These are phyloP conservation scores for Saturnispora bothae DNA, from an alignment of 805 yeast species.

Conservation along the genomic window DNA sequence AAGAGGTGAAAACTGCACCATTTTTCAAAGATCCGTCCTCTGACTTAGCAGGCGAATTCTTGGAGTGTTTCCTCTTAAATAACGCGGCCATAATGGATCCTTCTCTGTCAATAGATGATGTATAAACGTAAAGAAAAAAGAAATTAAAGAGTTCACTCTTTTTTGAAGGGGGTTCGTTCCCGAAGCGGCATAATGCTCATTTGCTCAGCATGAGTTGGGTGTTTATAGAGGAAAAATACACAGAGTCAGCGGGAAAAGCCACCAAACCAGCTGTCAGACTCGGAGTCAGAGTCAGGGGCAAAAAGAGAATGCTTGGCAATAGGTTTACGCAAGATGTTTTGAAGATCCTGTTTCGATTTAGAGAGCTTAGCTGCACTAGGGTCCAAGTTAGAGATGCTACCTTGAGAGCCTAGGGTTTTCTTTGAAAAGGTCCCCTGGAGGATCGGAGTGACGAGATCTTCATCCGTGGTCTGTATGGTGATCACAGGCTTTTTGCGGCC, in stretches of 20 bases:
- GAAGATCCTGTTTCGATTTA: not conserved
- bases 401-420: slow-evolving; percentile 11
- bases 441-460: slow-evolving; percentile 6
- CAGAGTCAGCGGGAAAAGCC: slow-evolving; percentile 11
- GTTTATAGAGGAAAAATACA: not conserved
- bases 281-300: not conserved
- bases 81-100: not conserved
- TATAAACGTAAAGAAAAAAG: not conserved
- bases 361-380: not conserved
- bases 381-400: slow-evolving; percentile 5
- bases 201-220: not conserved
- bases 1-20: not conserved
- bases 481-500: slow-evolving; percentile 5
- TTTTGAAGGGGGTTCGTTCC: too few relatives aligned
- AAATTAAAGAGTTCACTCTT: not conserved
- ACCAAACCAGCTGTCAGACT: slow-evolving; percentile 12
- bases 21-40: not conserved
- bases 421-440: slow-evolving; percentile 16
- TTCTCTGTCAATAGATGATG: too few relatives aligned
- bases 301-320: not conserved
- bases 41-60: not conserved
- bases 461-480: not conserved
- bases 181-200: too few relatives aligned
- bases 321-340: not conserved
- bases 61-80: not conserved